Evolutionary conservation across 768 basidiomycete genomes (phyloP).

Genomic region (Glaciozyma martinii): DNA sequence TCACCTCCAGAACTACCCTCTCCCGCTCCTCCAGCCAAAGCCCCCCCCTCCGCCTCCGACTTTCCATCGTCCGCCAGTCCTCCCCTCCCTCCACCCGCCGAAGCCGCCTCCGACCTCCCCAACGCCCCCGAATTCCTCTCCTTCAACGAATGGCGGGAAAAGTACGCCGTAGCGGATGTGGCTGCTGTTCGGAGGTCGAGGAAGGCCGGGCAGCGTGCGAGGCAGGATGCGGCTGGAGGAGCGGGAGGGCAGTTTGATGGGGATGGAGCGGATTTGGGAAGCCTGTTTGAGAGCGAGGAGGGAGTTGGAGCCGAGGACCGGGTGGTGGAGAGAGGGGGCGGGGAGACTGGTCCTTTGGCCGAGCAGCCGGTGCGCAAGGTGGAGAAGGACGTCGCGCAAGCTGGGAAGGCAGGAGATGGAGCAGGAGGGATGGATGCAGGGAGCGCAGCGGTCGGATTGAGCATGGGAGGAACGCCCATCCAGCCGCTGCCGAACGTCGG

Average conservation of each 20-base stretch:
- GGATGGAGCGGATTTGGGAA: constrained; percentile 21
- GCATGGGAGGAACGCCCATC: constrained; percentile 2
- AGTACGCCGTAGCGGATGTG: constrained; percentile 44
- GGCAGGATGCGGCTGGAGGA: constrained; percentile 19
- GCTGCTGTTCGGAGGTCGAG: constrained; percentile 14
- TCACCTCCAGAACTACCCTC: not conserved
- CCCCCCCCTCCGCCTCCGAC: not conserved
- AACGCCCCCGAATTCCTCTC: constrained; percentile 48
- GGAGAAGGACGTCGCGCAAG: not conserved
- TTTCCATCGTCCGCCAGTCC: not conserved
- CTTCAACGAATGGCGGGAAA: constrained; percentile 82
- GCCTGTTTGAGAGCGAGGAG: constrained; percentile 3
- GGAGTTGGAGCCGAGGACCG: not conserved
- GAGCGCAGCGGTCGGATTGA: not conserved
- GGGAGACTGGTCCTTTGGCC: not conserved
- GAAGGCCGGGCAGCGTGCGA: constrained; percentile 23
- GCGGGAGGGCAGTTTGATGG: constrained; percentile 6
- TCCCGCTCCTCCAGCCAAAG: not conserved
- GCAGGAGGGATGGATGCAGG: not conserved
- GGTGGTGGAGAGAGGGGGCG: not conserved
- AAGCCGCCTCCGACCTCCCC: constrained; percentile 4
- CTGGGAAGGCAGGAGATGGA: not conserved
- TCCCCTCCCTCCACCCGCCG: not conserved
- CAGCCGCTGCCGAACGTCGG: constrained; percentile 31
- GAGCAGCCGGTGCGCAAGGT: not conserved